phyloP scores from a whole-genome alignment of 2,329 filamentous ascomycete species.

The Verticillium tricorpus region DNA sequence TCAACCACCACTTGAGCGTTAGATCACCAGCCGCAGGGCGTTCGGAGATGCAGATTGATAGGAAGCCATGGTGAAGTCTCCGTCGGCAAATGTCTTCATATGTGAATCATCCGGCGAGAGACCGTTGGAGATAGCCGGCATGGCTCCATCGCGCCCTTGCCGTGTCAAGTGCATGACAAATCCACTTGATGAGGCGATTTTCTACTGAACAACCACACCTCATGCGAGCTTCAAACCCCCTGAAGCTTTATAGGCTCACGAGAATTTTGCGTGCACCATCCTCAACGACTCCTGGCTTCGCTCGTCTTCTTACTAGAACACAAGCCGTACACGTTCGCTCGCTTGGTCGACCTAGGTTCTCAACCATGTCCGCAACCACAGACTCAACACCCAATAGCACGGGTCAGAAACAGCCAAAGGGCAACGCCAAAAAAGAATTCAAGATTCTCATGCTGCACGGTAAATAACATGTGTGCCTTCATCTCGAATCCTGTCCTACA shows the following conservation, averaged over 20 bases:
- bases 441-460: conserved; percentile 78
- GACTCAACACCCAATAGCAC: background rate
- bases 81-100: too few species aligned
- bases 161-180: background rate
- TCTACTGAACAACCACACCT: background rate
- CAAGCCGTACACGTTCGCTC: background rate
- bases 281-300: background rate
- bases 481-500: background rate
- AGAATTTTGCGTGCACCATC: background rate
- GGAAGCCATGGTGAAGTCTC: too few species aligned
- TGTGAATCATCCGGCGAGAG: background rate
- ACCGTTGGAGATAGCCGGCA: background rate
- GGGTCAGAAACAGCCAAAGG: conserved; percentile 22
- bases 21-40: too few species aligned
- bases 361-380: background rate
- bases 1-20: too few species aligned
- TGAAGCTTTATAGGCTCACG: background rate
- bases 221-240: background rate
- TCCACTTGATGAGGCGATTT: conserved; percentile 2
- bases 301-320: background rate
- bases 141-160: background rate
- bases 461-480: conserved; percentile 19
- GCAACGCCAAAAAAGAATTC: conserved; percentile 42
- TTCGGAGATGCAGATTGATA: too few species aligned
- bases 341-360: background rate